Evolutionary conservation across 2,329 filamentous ascomycete species (phyloP).

Genomic region (Grosmannia huntii): DNA sequence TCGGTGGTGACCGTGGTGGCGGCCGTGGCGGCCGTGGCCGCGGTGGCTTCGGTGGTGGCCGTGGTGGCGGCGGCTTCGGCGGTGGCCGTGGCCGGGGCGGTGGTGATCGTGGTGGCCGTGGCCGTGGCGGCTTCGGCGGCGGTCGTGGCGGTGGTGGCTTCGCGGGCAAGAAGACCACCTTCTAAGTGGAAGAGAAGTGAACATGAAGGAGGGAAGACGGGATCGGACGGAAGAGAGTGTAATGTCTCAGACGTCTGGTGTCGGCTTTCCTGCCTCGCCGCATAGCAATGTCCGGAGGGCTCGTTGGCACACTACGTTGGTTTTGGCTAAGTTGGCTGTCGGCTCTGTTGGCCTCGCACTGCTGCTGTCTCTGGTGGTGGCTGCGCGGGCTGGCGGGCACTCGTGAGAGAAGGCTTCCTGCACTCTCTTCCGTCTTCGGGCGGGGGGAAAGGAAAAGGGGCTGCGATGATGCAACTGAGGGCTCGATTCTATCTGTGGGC

Average conservation of each 20-base stretch:
- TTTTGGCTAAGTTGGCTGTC: conserved; percentile 45
- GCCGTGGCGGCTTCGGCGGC: conserved; percentile 44
- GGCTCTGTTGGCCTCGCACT: conserved; percentile 29
- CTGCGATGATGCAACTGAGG: conserved; percentile 9
- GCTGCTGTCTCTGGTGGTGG: not conserved
- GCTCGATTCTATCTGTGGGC: conserved; percentile 18
- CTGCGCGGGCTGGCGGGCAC: not conserved
- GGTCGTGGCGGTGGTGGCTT: conserved; percentile 47
- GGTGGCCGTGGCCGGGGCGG: conserved; percentile 29
- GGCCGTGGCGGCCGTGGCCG: conserved; percentile 16
- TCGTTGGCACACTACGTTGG: conserved; percentile 15
- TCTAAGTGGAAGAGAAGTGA: conserved; percentile 18
- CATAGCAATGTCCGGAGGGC: conserved; percentile 31
- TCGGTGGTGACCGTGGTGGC: conserved; percentile 33
- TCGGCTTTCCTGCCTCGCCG: conserved; percentile 14
- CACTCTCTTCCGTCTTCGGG: not conserved
- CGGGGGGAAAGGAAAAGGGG: not conserved
- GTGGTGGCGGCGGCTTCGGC: conserved; percentile 36
- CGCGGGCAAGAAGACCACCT: conserved; percentile 65
- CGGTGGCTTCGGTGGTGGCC: conserved; percentile 32
- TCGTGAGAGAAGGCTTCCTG: conserved; percentile 3
- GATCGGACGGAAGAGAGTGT: conserved; percentile 8
- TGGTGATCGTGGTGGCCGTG: conserved; percentile 36
- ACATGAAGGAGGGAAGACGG: not conserved
- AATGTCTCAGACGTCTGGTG: not conserved